Conservation (phyloP, 2,329 filamentous ascomycete species). For the Neocucurbitaria cava region DNA sequence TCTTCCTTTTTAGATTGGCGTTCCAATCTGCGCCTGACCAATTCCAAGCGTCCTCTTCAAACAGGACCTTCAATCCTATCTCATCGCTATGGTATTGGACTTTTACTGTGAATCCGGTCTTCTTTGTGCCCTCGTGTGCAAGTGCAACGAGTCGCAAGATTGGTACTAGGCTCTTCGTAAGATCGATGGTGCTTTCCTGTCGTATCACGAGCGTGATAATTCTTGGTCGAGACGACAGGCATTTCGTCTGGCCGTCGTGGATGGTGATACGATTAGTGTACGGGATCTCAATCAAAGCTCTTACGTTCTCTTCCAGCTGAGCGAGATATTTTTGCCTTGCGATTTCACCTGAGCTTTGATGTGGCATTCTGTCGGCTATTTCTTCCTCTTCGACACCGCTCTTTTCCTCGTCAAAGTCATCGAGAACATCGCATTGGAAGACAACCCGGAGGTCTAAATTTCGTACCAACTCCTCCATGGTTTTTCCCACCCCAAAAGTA, state of each 20-base stretch:
- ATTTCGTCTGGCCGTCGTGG: background rate
- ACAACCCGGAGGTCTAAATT: constrained; percentile 12
- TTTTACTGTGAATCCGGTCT: constrained; percentile 8
- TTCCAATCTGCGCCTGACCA: constrained; percentile 10
- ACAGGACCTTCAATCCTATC: constrained; percentile 1
- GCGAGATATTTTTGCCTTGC: background rate
- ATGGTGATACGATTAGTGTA: constrained; percentile 1
- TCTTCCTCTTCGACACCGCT: background rate
- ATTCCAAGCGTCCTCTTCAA: constrained; percentile 8
- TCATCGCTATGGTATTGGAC: constrained; percentile 7
- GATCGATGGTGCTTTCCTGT: constrained; percentile 1
- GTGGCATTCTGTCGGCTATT: background rate
- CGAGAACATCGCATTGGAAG: constrained; percentile 7
- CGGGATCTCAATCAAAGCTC: constrained; percentile 2
- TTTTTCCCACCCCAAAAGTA: constrained; percentile 6
- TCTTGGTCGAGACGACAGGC: background rate
- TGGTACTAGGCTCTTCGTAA: background rate
- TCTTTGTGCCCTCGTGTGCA: constrained; percentile 4
- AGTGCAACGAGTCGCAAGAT: constrained; percentile 4
- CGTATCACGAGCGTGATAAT: constrained; percentile 2
- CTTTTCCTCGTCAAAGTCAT: background rate
- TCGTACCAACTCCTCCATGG: constrained; percentile 5
- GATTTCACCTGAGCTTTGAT: background rate
- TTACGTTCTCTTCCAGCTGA: background rate
- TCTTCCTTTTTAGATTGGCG: constrained; percentile 2